phyloP scores from a whole-genome alignment of 441 rosid species.

The Cnidoscolus chayamansa region DNA sequence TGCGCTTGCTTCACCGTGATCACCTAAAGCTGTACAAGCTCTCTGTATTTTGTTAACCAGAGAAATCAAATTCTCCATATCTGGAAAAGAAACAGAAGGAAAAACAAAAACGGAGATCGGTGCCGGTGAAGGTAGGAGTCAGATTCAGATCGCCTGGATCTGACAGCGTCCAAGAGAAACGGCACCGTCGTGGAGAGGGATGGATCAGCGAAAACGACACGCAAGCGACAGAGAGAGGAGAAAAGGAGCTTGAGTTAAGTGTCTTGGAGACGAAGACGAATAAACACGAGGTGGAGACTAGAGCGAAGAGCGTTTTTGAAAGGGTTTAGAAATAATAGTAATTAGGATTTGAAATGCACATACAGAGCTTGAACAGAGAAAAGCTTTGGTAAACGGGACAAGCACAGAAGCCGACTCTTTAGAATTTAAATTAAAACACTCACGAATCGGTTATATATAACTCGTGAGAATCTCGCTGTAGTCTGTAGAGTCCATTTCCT shows the following conservation, averaged over 20 bases:
- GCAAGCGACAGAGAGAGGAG: slow-evolving; percentile 10
- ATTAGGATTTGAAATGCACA: not conserved
- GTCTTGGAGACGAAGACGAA: not conserved
- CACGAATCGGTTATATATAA: not conserved
- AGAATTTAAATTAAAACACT: not conserved
- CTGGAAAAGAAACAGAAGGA: not conserved
- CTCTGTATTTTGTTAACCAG: slow-evolving; percentile 94
- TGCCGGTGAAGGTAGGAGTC: slow-evolving; percentile 6
- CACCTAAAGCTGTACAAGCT: slow-evolving; percentile 99
- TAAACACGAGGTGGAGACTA: not conserved
- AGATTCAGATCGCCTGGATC: slow-evolving; percentile 53
- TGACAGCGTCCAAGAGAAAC: slow-evolving; percentile 18
- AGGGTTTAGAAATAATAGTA: not conserved
- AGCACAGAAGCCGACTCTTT: slow-evolving; percentile 4
- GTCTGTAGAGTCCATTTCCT: not conserved
- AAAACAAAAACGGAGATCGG: not conserved
- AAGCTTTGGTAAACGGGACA: not conserved
- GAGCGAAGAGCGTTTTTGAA: slow-evolving; percentile 19
- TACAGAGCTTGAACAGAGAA: no score
- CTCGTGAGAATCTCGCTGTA: not conserved
- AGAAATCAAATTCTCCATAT: slow-evolving; percentile 88
- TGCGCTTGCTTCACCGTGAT: slow-evolving; percentile 87
- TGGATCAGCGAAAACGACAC: slow-evolving; percentile 22
- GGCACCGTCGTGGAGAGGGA: slow-evolving; percentile 5
- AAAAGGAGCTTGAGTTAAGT: slow-evolving; percentile 1